Percentiles rank a stretch among this genome's conserved stretches.
These are phyloP conservation scores for Ampelomyces quisqualis DNA, from an alignment of 2,329 filamentous ascomycete species.

Conservation along the genomic window DNA sequence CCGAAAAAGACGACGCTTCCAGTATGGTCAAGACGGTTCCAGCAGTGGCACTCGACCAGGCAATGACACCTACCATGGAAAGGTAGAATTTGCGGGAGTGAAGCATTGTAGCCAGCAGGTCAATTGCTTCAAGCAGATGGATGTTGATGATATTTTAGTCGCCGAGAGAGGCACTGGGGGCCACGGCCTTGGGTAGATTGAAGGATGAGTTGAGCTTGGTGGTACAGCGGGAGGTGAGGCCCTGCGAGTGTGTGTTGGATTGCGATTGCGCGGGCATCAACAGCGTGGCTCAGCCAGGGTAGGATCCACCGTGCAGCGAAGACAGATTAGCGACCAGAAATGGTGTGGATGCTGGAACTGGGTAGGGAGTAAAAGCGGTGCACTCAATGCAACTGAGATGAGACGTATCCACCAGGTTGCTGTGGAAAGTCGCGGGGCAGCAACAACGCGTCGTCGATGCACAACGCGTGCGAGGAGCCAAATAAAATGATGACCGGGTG, in stretches of 20 bases:
- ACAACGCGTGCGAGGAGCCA: conserved; percentile 36
- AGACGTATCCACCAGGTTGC: conserved; percentile 26
- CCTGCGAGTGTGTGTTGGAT: not conserved
- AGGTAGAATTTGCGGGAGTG: conserved; percentile 34
- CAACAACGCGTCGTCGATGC: conserved; percentile 18
- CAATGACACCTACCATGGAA: conserved; percentile 36
- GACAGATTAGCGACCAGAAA: not conserved
- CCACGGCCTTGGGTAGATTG: not conserved
- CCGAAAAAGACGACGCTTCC: conserved; percentile 37
- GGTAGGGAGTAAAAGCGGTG: conserved; percentile 4
- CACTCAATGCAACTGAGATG: conserved; percentile 22
- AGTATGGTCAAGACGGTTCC: conserved; percentile 41
- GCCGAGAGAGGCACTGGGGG: not conserved
- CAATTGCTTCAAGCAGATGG: conserved; percentile 5
- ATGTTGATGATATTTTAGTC: not conserved
- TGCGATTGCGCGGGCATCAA: conserved; percentile 1
- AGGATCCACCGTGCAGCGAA: not conserved
- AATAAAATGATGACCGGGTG: conserved; percentile 29
- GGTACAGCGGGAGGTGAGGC: conserved; percentile 2
- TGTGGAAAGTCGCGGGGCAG: conserved; percentile 31
- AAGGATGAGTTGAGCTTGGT: conserved; percentile 1
- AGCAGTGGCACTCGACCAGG: conserved; percentile 40
- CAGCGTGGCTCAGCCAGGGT: conserved; percentile 3
- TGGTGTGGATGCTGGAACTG: not conserved
- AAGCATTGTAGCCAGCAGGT: conserved; percentile 21